phyloP scores from a whole-genome alignment of 139 green algal species.

The Picochlorum sp. region DNA sequence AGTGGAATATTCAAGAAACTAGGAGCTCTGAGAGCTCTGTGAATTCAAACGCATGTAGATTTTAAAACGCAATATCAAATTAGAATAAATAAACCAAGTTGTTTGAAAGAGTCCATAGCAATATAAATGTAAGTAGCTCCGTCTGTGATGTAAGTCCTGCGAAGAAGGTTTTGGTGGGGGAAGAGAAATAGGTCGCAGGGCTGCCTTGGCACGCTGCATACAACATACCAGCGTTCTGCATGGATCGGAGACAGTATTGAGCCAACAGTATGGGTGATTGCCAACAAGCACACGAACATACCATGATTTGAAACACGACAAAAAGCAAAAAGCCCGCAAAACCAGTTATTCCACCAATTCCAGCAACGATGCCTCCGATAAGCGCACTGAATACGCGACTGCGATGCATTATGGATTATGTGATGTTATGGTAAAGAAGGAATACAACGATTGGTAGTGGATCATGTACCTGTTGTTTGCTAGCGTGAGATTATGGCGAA shows the following conservation, averaged over 20 bases:
- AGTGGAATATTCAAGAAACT: constrained; percentile 69
- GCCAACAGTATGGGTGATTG: not conserved
- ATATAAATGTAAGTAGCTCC: constrained; percentile 43
- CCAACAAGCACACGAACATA: not conserved
- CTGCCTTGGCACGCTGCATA: too few relatives aligned
- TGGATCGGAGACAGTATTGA: constrained; percentile 11
- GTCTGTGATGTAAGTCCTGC: constrained; percentile 29
- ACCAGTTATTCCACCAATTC: constrained; percentile 36
- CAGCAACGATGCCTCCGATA: constrained; percentile 27
- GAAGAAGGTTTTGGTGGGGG: constrained; percentile 21
- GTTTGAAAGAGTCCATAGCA: constrained; percentile 45
- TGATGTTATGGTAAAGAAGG: not conserved
- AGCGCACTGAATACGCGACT: constrained; percentile 31
- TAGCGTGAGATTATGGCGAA: not conserved
- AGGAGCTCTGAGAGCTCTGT: constrained; percentile 59
- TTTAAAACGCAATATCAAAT: not conserved
- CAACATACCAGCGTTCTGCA: not conserved
- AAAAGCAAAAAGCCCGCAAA: constrained; percentile 39
- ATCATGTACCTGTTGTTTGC: constrained; percentile 2
- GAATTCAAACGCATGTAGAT: not conserved
- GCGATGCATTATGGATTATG: constrained; percentile 1
- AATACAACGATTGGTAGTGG: not conserved
- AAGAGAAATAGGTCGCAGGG: constrained; percentile 1
- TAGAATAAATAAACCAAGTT: constrained; percentile 43
- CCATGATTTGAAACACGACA: constrained; percentile 22